phyloP scores from a whole-genome alignment of 148 eudicot genomes.

The Camellia granthamiana region DNA sequence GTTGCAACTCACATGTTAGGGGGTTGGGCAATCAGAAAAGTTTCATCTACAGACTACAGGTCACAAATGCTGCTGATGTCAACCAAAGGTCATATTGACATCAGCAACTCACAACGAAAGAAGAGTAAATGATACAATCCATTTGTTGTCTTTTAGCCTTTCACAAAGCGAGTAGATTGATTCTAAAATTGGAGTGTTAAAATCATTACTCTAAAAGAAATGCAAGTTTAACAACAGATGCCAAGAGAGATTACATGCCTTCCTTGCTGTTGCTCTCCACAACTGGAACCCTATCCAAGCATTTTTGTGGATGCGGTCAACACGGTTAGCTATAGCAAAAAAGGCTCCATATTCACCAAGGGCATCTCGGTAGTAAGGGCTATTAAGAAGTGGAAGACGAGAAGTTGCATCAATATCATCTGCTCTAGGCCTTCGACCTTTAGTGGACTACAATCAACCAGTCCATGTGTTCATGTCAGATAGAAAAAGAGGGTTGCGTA shows the following conservation, averaged over 20 bases:
- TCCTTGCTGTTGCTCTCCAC: slow-evolving; percentile 86
- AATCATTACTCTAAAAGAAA: not conserved
- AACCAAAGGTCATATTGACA: not conserved
- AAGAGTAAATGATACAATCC: too few species aligned
- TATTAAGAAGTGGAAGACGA: slow-evolving; percentile 71
- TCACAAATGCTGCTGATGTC: not conserved
- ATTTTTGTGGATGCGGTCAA: slow-evolving; percentile 86
- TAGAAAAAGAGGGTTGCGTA: not conserved
- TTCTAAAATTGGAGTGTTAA: not conserved
- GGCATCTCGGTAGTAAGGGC: slow-evolving; percentile 67
- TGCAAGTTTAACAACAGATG: not conserved
- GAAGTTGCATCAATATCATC: slow-evolving; percentile 91
- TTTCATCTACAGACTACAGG: not conserved
- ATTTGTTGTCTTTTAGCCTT: too few species aligned
- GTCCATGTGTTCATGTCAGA: slow-evolving; percentile 7
- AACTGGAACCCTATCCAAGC: slow-evolving; percentile 98
- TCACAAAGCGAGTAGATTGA: too few species aligned
- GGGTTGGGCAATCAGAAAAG: not conserved
- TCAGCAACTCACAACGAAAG: too few species aligned
- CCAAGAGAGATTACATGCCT: slow-evolving; percentile 35
- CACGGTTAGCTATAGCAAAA: slow-evolving; percentile 74
- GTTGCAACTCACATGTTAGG: not conserved
- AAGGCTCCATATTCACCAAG: slow-evolving; percentile 87
- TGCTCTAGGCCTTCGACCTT: slow-evolving; percentile 67
- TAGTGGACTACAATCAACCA: slow-evolving; percentile 51